Conservation (phyloP, 345 rosid genomes). For the Citrus sinensis region DVS_A1.0 CM039169.1:975001-975500, state of each 20-base stretch:
- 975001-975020: conserved; percentile 69
- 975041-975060: conserved; percentile 63
- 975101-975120: conserved; percentile 48
- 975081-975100: conserved; percentile 63
- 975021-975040: conserved; percentile 50
- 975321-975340: conserved; percentile 78
- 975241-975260: conserved; percentile 71
- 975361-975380: no score
- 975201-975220: not conserved
- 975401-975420: not conserved
- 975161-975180: not conserved
- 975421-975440: conserved; percentile 7
- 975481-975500: conserved; percentile 73
- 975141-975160: conserved; percentile 36
- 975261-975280: conserved; percentile 54
- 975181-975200: no score
- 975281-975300: conserved; percentile 59
- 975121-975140: conserved; percentile 59
- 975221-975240: conserved; percentile 16
- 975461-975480: conserved; percentile 84
- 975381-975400: no score
- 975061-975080: conserved; percentile 56
- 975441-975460: conserved; percentile 60
- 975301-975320: conserved; percentile 84
- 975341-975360: conserved; percentile 57